Conservation (phyloP, 1,139 yeast genomes). For the Saccharomyces hybrid region DNA sequence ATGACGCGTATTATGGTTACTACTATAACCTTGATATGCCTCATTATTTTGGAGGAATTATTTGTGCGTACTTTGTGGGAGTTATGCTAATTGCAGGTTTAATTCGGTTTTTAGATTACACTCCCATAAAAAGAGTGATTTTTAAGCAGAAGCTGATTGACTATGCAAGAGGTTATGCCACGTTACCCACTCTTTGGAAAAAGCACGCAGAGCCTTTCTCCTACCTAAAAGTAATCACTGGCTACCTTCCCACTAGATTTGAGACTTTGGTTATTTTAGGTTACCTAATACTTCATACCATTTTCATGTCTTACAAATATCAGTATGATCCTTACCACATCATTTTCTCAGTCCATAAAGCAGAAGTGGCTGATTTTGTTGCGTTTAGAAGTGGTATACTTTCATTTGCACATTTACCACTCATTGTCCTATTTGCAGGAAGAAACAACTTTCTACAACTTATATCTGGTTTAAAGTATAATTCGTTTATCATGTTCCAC, state of each 20-base stretch:
- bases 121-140: slow-evolving; percentile 10
- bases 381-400: slow-evolving; percentile 51
- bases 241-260: slow-evolving; percentile 41
- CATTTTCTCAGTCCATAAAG: slow-evolving; percentile 35
- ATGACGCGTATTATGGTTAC: slow-evolving; percentile 15
- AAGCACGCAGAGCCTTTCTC: slow-evolving; percentile 14
- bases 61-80: slow-evolving; percentile 13
- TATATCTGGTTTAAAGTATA: slow-evolving; percentile 56
- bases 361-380: slow-evolving; percentile 35
- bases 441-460: slow-evolving; percentile 58
- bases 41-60: slow-evolving; percentile 10
- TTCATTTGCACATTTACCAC: slow-evolving; percentile 42
- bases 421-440: slow-evolving; percentile 48
- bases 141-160: slow-evolving; percentile 9
- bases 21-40: slow-evolving; percentile 18
- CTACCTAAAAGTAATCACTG: slow-evolving; percentile 9
- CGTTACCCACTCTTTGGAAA: slow-evolving; percentile 14
- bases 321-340: slow-evolving; percentile 37
- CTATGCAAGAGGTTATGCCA: slow-evolving; percentile 13
- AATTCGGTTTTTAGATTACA: slow-evolving; percentile 11
- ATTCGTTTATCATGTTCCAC: slow-evolving; percentile 54
- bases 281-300: slow-evolving; percentile 41
- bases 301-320: slow-evolving; percentile 36
- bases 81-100: slow-evolving; percentile 8
- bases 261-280: slow-evolving; percentile 46